Conservation (phyloP, 2,329 filamentous ascomycete species). For the Trichophyton verrucosum region DNA sequence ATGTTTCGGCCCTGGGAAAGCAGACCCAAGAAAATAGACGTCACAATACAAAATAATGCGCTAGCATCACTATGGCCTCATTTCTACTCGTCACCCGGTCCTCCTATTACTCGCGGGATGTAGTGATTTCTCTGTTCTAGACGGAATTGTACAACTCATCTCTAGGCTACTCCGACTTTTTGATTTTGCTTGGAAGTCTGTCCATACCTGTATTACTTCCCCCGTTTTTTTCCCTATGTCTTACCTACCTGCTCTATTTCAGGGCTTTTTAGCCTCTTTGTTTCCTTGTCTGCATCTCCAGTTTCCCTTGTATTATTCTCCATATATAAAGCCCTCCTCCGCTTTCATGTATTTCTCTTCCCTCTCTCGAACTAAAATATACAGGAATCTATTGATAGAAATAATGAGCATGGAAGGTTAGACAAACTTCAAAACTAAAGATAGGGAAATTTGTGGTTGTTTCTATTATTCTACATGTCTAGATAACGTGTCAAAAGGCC, state of each 20-base stretch:
- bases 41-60: neutral
- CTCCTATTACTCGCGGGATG: neutral
- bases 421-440: neutral
- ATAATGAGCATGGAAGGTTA: conserved; percentile 1
- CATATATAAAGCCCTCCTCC: conserved; percentile 3
- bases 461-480: neutral
- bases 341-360: conserved; percentile 1
- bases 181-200: conserved; percentile 1
- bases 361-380: neutral
- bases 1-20: neutral
- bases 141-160: neutral
- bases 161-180: neutral
- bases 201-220: conserved; percentile 4
- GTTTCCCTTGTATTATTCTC: conserved; percentile 5
- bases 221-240: conserved; percentile 1
- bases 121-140: neutral
- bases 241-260: neutral
- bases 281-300: conserved; percentile 1
- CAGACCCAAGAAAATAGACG: neutral
- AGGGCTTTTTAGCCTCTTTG: neutral
- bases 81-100: neutral
- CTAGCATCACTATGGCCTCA: neutral
- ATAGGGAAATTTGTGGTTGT: neutral
- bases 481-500: neutral
- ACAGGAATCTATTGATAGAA: conserved; percentile 3